Conservation (phyloP, 129 eudicot species). For the Apium graveolens region DNA sequence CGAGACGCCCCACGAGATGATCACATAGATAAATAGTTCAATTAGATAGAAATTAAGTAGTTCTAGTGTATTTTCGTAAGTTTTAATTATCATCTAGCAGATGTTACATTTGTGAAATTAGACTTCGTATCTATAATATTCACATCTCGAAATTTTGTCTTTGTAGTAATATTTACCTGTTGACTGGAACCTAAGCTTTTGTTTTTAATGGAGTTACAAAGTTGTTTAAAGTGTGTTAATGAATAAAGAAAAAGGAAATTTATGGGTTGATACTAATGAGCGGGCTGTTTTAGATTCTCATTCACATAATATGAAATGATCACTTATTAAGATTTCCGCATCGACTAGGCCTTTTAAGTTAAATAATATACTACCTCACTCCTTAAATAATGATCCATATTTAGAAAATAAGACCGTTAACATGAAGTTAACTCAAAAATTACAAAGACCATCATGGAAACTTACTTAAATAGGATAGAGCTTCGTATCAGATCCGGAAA, state of each 20-base stretch:
- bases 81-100: too few species aligned
- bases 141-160: too few species aligned
- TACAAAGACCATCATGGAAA: not conserved
- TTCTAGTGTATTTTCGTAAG: too few species aligned
- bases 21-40: too few species aligned
- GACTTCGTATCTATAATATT: too few species aligned
- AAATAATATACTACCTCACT: not conserved
- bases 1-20: too few species aligned
- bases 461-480: not conserved
- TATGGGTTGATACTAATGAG: not conserved
- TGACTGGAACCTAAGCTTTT: too few species aligned
- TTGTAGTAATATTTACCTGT: too few species aligned
- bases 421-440: not conserved
- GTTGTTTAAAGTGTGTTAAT: not conserved
- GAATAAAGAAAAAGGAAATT: not conserved
- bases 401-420: not conserved
- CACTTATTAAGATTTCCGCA: not conserved
- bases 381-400: not conserved
- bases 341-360: not conserved
- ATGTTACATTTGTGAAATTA: too few species aligned
- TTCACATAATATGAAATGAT: not conserved
- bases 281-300: not conserved
- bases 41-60: too few species aligned
- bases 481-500: not conserved
- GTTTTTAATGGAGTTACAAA: not conserved